Conservation (phyloP, 441 rosid species). For the Lepidium campestre region DNA sequence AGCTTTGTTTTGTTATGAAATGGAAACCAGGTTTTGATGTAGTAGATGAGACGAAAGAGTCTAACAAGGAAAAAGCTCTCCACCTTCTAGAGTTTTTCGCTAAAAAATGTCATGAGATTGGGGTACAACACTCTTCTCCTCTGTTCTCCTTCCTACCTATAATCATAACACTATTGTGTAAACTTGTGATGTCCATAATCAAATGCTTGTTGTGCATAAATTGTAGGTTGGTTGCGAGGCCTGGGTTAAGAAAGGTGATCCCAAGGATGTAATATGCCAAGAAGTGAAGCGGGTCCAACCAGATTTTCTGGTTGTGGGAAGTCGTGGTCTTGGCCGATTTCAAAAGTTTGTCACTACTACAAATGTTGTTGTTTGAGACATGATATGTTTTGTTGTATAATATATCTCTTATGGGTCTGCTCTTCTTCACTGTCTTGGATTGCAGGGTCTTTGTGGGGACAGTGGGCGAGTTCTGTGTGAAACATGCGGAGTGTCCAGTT, state of each 20-base stretch:
- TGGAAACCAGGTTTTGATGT: conserved; percentile 56
- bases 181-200: not conserved
- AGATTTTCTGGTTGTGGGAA: conserved; percentile 78
- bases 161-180: no score
- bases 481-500: conserved; percentile 92
- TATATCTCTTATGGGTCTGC: not conserved
- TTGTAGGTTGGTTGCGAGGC: conserved; percentile 73
- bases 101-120: conserved; percentile 61
- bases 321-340: conserved; percentile 87
- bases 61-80: conserved; percentile 60
- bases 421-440: not conserved
- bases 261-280: conserved; percentile 78
- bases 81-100: conserved; percentile 79
- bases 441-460: conserved; percentile 90
- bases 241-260: conserved; percentile 85
- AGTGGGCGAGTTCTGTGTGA: conserved; percentile 77
- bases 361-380: not conserved
- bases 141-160: not conserved
- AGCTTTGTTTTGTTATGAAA: not conserved
- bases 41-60: conserved; percentile 46
- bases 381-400: not conserved
- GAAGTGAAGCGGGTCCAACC: conserved; percentile 77
- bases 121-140: conserved; percentile 37
- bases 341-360: conserved; percentile 46
- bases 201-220: not conserved